Evolutionary conservation across 179 eudicot genomes (phyloP).

Genomic region (Beta macrorhiza): DNA sequence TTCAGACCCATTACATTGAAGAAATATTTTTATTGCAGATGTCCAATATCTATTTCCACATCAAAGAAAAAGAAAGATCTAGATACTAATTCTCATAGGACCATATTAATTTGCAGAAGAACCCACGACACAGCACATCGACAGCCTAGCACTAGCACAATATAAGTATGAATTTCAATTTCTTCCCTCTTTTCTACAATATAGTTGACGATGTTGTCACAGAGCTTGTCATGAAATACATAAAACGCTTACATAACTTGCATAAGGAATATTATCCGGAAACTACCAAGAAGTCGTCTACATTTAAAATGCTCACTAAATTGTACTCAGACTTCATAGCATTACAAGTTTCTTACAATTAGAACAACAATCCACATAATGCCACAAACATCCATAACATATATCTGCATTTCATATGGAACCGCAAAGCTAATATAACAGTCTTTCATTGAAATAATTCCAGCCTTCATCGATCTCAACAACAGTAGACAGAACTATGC

Average conservation of each 20-base stretch:
- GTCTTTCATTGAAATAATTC: neutral
- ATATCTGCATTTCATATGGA: neutral
- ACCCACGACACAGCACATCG: neutral
- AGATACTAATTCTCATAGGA: neutral
- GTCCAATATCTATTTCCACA: neutral
- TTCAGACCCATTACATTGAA: neutral
- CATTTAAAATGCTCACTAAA: neutral
- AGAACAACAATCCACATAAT: neutral
- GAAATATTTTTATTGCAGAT: no score
- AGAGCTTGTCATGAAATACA: neutral
- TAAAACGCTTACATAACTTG: neutral
- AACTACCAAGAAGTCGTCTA: no score
- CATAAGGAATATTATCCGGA: neutral
- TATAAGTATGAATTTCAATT: neutral
- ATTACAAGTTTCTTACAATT: neutral
- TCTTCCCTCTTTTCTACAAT: neutral
- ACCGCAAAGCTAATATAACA: neutral
- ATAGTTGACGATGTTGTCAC: no score
- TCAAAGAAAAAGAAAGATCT: neutral
- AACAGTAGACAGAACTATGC: neutral
- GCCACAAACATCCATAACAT: neutral
- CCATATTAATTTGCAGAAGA: neutral
- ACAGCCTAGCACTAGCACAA: neutral
- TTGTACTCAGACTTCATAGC: neutral
- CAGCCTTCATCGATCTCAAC: neutral